phyloP scores from a whole-genome alignment of 192 early-diverging fungal genomes.

The Coemansia sp. region DNA sequence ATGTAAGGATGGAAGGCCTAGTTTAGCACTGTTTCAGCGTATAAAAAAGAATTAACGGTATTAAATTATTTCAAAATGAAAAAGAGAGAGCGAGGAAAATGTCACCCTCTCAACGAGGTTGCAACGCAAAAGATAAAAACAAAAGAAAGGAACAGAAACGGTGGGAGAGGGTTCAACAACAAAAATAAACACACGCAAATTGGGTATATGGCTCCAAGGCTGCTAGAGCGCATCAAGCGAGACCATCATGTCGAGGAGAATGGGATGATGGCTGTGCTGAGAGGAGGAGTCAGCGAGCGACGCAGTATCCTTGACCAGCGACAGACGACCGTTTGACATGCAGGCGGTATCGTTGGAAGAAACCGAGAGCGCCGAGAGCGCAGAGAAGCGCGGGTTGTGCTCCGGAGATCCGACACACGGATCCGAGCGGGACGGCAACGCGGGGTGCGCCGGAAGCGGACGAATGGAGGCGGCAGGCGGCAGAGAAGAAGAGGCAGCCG shows the following conservation, averaged over 20 bases:
- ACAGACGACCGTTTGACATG: conserved; percentile 29
- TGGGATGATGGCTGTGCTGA: background rate
- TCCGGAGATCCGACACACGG: background rate
- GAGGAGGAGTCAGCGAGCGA: background rate
- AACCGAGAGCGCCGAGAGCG: conserved; percentile 42
- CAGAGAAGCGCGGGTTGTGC: conserved; percentile 9
- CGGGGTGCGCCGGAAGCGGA: too few species aligned
- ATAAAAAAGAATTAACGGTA: background rate
- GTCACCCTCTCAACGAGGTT: too few species aligned
- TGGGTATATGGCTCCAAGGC: background rate
- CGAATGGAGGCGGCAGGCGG: too few species aligned
- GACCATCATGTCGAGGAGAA: background rate
- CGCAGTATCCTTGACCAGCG: conserved; percentile 22
- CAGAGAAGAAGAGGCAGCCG: too few species aligned
- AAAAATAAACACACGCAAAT: background rate
- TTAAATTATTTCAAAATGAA: conserved; percentile 1
- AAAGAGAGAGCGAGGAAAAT: background rate
- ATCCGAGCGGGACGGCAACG: background rate
- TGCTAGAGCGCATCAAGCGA: background rate
- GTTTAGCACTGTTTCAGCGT: background rate
- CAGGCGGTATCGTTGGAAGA: conserved; percentile 51
- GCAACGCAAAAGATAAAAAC: background rate
- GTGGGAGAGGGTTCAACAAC: too few species aligned
- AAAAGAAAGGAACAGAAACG: too few species aligned
- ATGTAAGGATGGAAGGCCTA: too few species aligned